These are phyloP conservation scores for Debaryomyces nepalensis DNA, from an alignment of 1,139 yeast genomes.

Conservation along the genomic window DNA sequence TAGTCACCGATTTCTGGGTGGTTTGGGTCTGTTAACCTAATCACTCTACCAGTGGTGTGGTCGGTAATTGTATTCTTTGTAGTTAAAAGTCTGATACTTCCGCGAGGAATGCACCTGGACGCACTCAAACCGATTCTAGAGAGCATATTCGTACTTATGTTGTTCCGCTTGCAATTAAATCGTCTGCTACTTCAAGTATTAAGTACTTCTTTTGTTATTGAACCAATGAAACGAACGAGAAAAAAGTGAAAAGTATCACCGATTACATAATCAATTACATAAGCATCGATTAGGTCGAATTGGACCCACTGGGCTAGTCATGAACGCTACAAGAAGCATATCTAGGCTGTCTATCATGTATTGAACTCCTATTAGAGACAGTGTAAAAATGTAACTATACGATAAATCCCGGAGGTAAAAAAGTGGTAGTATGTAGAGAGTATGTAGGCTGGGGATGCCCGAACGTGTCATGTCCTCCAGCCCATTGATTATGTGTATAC, in stretches of 20 bases:
- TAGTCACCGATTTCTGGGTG: constrained; percentile 53
- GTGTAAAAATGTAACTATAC: background rate
- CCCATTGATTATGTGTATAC: background rate
- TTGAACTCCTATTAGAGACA: constrained; percentile 5
- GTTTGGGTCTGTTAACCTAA: constrained; percentile 48
- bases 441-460: background rate
- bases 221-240: constrained; percentile 12
- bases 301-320: too few relatives aligned
- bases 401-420: background rate
- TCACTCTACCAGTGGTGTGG: constrained; percentile 45
- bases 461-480: background rate
- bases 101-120: constrained; percentile 20
- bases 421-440: constrained; percentile 1
- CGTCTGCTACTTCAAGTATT: background rate
- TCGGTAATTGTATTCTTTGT: constrained; percentile 46
- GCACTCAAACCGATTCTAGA: constrained; percentile 34
- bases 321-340: constrained; percentile 1
- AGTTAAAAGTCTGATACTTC: constrained; percentile 34
- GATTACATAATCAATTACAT: constrained; percentile 9
- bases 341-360: constrained; percentile 6
- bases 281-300: too few relatives aligned
- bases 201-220: background rate
- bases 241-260: constrained; percentile 1
- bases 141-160: constrained; percentile 25
- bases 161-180: background rate